These are phyloP conservation scores for Cystobasidiaceae sp. DNA, from an alignment of 1,284 basidiomycete species.

Conservation along the genomic window DNA sequence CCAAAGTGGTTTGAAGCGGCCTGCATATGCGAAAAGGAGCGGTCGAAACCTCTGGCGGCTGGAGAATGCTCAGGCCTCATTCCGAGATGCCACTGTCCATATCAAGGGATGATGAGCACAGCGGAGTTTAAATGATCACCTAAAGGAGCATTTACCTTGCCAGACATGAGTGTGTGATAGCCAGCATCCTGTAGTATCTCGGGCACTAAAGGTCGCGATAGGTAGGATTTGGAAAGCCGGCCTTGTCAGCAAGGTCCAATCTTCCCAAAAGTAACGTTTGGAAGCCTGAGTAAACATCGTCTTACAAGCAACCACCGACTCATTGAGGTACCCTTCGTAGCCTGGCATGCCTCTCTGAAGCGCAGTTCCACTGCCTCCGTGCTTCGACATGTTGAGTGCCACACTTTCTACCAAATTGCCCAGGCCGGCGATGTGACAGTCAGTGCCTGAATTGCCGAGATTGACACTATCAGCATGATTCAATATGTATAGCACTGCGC, in stretches of 20 bases:
- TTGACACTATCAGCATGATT: neutral
- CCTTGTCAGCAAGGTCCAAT: neutral
- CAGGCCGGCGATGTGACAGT: neutral
- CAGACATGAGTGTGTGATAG: neutral
- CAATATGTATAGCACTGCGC: neutral
- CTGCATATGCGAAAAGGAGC: slow-evolving; percentile 42
- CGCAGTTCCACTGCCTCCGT: neutral
- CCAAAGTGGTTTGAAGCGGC: slow-evolving; percentile 43
- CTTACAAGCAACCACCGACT: no score
- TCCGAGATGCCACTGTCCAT: slow-evolving; percentile 46
- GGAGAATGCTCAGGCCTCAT: slow-evolving; percentile 37
- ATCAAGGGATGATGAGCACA: slow-evolving; percentile 35
- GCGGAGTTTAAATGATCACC: neutral
- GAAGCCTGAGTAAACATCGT: no score
- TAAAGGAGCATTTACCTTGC: neutral
- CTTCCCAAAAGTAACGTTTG: no score
- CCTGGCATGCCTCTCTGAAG: neutral
- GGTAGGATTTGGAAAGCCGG: neutral
- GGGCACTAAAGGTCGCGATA: neutral
- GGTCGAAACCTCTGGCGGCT: slow-evolving; percentile 42
- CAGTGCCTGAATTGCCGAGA: neutral
- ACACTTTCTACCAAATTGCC: slow-evolving; percentile 17
- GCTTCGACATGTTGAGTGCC: neutral
- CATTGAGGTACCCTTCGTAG: neutral
- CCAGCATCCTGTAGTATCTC: neutral